Evolutionary conservation across 768 basidiomycete species (phyloP).

Genomic region (Pluteus cervinus): DNA sequence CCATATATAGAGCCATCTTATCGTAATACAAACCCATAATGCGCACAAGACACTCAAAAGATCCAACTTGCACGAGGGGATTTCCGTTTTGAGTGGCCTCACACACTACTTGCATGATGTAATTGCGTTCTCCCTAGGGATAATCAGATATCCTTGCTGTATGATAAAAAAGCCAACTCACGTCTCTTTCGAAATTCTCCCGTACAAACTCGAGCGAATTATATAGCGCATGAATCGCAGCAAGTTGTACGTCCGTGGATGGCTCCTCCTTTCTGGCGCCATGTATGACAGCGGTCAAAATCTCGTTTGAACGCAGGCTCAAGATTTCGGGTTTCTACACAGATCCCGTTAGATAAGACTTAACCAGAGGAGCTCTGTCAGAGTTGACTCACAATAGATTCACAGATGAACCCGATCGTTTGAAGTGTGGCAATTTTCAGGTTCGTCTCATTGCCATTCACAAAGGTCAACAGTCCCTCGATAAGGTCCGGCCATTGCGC

Average conservation of each 20-base stretch:
- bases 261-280: conserved; percentile 96
- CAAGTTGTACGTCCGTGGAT: conserved; percentile 83
- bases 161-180: conserved; percentile 31
- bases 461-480: conserved; percentile 79
- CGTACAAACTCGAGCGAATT: conserved; percentile 97
- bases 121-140: conserved; percentile 91
- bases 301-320: conserved; percentile 88
- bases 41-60: conserved; percentile 91
- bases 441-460: conserved; percentile 64
- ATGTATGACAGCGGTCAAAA: conserved; percentile 96
- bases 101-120: conserved; percentile 99
- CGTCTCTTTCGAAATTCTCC: conserved; percentile 97
- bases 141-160: conserved; percentile 8
- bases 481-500: conserved; percentile 90
- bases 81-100: conserved; percentile 89
- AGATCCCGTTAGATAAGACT: conserved; percentile 12
- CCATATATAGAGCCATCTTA: conserved; percentile 99
- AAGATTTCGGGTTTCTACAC: conserved; percentile 91
- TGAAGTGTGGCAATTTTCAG: conserved; percentile 85
- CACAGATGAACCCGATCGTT: conserved; percentile 96
- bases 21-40: conserved; percentile 99
- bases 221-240: conserved; percentile 87
- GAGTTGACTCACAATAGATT: conserved; percentile 75
- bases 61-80: conserved; percentile 85
- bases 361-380: conserved; percentile 1